Evolutionary conservation across 2,329 filamentous ascomycete genomes (phyloP).

Genomic region (Ceratocystis colombiana): DNA sequence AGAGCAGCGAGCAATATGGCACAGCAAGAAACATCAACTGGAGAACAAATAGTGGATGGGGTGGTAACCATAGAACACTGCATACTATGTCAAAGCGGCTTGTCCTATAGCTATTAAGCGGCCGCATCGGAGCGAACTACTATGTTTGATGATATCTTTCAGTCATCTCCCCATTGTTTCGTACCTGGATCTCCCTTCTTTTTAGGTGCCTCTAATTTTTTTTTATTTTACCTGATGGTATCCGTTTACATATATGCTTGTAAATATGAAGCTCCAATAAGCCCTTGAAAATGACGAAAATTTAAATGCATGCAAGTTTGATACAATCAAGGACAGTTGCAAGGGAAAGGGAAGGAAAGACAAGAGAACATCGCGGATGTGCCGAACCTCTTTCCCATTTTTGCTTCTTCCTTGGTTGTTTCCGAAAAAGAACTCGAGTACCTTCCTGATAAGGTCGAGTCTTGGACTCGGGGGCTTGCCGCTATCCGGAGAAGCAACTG

Average conservation of each 20-base stretch:
- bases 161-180: conserved; percentile 7
- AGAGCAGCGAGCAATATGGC: not conserved
- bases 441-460: conserved; percentile 6
- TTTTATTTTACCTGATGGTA: not conserved
- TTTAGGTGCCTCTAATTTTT: not conserved
- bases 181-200: conserved; percentile 4
- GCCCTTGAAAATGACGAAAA: not conserved
- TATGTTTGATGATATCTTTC: conserved; percentile 12
- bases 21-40: not conserved
- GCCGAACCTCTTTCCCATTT: conserved; percentile 1
- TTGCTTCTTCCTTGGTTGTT: conserved; percentile 4
- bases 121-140: conserved; percentile 7
- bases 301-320: not conserved
- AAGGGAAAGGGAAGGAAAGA: not conserved
- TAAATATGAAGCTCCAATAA: not conserved
- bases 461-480: conserved; percentile 9
- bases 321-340: not conserved
- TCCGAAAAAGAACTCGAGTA: conserved; percentile 3
- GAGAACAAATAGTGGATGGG: not conserved
- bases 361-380: not conserved
- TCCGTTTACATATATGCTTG: not conserved
- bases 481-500: conserved; percentile 13
- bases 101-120: not conserved
- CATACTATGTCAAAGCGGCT: not conserved
- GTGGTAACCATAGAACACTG: too few species aligned